Percentiles rank a stretch among this genome's conserved stretches.
phyloP scores from a whole-genome alignment of 352 stramenopile species.

The Pythium brachiatum region DNA sequence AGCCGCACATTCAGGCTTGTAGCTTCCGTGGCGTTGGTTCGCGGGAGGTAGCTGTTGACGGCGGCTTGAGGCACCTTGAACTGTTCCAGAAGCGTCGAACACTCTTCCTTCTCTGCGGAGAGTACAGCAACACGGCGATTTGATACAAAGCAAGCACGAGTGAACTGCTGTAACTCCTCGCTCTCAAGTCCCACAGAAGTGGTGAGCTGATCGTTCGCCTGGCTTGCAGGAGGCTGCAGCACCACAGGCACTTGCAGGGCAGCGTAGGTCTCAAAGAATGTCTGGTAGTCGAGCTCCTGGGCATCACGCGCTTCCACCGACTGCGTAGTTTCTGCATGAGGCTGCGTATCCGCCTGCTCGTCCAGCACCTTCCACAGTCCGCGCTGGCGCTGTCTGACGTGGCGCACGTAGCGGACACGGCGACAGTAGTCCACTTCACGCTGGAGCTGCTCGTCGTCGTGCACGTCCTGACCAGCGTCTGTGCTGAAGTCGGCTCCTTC shows the following conservation, averaged over 20 bases:
- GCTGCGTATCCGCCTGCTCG: not conserved
- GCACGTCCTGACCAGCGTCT: not conserved
- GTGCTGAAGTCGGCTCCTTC: not conserved
- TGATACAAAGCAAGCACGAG: slow-evolving; percentile 25
- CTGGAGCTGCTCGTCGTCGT: not conserved
- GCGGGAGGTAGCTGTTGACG: slow-evolving; percentile 66
- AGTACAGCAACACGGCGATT: slow-evolving; percentile 15
- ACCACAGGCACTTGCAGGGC: slow-evolving; percentile 35
- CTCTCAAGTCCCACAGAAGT: not conserved
- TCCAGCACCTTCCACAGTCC: slow-evolving; percentile 23
- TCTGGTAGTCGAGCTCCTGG: slow-evolving; percentile 43
- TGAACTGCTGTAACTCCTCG: slow-evolving; percentile 18
- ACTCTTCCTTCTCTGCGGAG: slow-evolving; percentile 30
- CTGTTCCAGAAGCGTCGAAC: slow-evolving; percentile 30
- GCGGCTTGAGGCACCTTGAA: slow-evolving; percentile 57
- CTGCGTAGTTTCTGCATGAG: not conserved
- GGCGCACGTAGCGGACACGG: slow-evolving; percentile 49
- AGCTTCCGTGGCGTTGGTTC: slow-evolving; percentile 40
- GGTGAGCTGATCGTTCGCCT: not conserved
- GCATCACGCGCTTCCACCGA: slow-evolving; percentile 19
- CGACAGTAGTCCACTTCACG: slow-evolving; percentile 33
- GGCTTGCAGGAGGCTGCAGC: slow-evolving; percentile 17
- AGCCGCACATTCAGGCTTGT: slow-evolving; percentile 36
- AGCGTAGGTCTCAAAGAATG: slow-evolving; percentile 64
- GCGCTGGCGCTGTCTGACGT: slow-evolving; percentile 38